Evolutionary conservation across 306 rosid species (phyloP).

Genomic region (Castanea mollissima): DNA sequence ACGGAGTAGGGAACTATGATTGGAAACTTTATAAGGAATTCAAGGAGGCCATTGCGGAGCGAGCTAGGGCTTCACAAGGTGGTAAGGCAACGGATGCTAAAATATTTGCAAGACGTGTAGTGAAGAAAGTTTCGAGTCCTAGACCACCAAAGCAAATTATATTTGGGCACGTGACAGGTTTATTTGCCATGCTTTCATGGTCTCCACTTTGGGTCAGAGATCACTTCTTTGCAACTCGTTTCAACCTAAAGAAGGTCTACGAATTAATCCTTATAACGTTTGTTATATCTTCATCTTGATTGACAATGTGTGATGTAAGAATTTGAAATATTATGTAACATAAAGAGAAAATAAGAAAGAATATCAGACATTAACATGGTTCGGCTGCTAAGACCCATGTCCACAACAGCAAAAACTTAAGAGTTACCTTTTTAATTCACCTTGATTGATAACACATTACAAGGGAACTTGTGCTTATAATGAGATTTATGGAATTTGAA

Average conservation of each 20-base stretch:
- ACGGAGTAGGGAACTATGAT: slow-evolving; percentile 31
- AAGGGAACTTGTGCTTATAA: no score
- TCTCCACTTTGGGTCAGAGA: slow-evolving; percentile 81
- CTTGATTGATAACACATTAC: no score
- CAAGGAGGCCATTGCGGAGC: slow-evolving; percentile 52
- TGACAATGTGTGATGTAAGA: no score
- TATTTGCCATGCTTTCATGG: slow-evolving; percentile 64
- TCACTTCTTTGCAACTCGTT: slow-evolving; percentile 57
- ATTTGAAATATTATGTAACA: no score
- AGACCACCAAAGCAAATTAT: slow-evolving; percentile 64
- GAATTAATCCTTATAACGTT: neutral
- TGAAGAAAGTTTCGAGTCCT: slow-evolving; percentile 41
- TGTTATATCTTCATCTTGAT: slow-evolving; percentile 12
- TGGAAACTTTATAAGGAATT: slow-evolving; percentile 71
- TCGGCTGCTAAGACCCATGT: no score
- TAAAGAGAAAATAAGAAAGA: no score
- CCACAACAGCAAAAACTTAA: no score
- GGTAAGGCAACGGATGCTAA: slow-evolving; percentile 55
- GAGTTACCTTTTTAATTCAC: no score
- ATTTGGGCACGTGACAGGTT: slow-evolving; percentile 71
- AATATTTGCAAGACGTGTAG: slow-evolving; percentile 68
- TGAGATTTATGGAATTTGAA: no score
- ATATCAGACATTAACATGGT: no score
- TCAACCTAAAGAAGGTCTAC: slow-evolving; percentile 48
- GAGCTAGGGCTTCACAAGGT: slow-evolving; percentile 80